Conservation (phyloP, 306 rosid genomes). For the Dryas octopetala region DNA sequence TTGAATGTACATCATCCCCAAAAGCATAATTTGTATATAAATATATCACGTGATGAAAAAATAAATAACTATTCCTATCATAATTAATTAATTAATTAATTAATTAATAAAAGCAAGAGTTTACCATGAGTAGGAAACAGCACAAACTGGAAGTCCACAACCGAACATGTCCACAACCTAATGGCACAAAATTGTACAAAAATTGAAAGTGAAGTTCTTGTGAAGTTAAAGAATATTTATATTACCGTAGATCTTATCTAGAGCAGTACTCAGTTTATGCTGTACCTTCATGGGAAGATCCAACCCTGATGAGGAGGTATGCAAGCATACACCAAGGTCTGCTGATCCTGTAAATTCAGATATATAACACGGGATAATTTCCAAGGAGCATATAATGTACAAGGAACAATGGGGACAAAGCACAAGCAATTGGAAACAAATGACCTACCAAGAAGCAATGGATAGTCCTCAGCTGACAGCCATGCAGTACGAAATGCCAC, state of each 20-base stretch:
- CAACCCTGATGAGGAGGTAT: slow-evolving; percentile 93
- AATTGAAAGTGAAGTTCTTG: background rate
- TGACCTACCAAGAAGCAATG: slow-evolving; percentile 71
- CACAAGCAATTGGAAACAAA: slow-evolving; percentile 2
- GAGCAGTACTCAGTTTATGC: background rate
- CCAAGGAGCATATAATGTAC: slow-evolving; percentile 1
- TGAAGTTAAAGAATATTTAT: background rate
- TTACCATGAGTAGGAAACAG: slow-evolving; percentile 96
- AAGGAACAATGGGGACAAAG: slow-evolving; percentile 7
- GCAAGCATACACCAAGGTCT: slow-evolving; percentile 91
- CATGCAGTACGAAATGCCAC: slow-evolving; percentile 98
- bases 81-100: background rate
- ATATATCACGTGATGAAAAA: background rate
- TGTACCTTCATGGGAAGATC: slow-evolving; percentile 99
- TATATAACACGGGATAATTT: slow-evolving; percentile 14
- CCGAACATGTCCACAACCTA: slow-evolving; percentile 99
- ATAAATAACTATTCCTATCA: background rate
- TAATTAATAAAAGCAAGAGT: background rate
- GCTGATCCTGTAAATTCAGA: slow-evolving; percentile 71
- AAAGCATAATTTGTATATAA: background rate
- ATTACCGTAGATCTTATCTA: background rate
- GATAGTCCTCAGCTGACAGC: slow-evolving; percentile 96
- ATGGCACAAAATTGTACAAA: slow-evolving; percentile 10
- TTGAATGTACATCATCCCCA: background rate
- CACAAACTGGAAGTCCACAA: slow-evolving; percentile 97